Evolutionary conservation across 2,329 filamentous ascomycete species (phyloP).

Genomic region (Alternaria sp.): DNA sequence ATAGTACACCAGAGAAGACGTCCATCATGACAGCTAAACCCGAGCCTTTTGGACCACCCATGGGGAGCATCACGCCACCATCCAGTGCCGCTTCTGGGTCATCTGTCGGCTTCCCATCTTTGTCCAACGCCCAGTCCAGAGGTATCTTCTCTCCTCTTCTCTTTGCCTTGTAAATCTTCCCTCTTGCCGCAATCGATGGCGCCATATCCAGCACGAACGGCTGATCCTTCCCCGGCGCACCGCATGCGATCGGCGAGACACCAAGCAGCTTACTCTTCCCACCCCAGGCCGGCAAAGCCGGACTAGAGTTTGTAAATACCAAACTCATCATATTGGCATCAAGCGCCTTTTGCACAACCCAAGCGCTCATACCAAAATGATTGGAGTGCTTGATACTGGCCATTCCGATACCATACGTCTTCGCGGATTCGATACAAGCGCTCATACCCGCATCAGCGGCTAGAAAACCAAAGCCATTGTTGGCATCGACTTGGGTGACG

Average conservation of each 20-base stretch:
- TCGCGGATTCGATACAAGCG: constrained; percentile 71
- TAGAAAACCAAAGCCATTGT: constrained; percentile 79
- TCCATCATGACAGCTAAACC: constrained; percentile 87
- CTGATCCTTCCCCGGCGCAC: constrained; percentile 68
- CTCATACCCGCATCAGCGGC: constrained; percentile 72
- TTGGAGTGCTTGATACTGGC: constrained; percentile 78
- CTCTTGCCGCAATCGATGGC: constrained; percentile 71
- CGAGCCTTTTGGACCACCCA: constrained; percentile 84
- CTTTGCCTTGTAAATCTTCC: constrained; percentile 75
- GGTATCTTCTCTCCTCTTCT: constrained; percentile 73
- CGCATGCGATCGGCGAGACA: constrained; percentile 77
- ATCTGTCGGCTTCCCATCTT: constrained; percentile 71
- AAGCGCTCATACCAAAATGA: constrained; percentile 85
- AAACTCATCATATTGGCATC: constrained; percentile 70
- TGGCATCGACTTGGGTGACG: constrained; percentile 70
- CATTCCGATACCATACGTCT: constrained; percentile 75
- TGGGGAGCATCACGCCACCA: constrained; percentile 75
- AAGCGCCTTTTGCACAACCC: constrained; percentile 78
- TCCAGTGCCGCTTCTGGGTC: constrained; percentile 75
- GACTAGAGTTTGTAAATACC: constrained; percentile 69
- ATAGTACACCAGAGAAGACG: constrained; percentile 81
- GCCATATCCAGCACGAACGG: constrained; percentile 80
- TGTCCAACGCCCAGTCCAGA: constrained; percentile 76
- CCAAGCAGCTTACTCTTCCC: constrained; percentile 73
- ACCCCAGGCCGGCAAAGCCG: constrained; percentile 75